Evolutionary conservation across 495 filamentous ascomycete species (phyloP), one percentile per base, ranked within the genome.

Genomic region (Penicillium bialowiezense): DNA sequence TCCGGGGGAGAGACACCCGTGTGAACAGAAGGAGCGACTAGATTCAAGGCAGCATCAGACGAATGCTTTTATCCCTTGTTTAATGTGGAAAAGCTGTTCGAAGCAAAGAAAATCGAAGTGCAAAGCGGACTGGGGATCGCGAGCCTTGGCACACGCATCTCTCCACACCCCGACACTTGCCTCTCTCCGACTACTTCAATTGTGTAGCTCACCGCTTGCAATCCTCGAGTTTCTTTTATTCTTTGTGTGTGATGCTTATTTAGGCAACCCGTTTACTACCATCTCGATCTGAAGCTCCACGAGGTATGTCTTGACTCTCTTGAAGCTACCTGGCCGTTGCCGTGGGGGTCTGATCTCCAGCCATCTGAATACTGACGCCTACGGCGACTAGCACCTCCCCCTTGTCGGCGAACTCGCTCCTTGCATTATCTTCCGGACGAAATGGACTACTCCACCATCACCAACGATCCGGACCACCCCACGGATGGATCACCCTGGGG

Each of bases 371-470:
- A 50, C 58, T 56, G 55, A 64, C 55, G 61, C 61, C 61, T 62
- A 42, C 44, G 32, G 51, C 50, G 28, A 48, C 49, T 51, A 53
- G 58, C 55, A 59, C 39, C 55, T 55, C 53, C 56, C 50, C 45
- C 55, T 46, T 51, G 48, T 41, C 52, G 44, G 47, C 60, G 56
- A 61, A 48, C 41, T 36, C 48, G 35, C 51, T 60, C 55, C 31
- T 49, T 63, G 48, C 52, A 45, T 59, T 45, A 36, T 53, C 41
- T 43, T 32, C 37, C 24, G 32, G 43, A 40, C 34, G 56, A 46
- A 15, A 96, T 96, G 90, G 90, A 96, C 69, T 96, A 93, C 70
- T 89, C 89, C 41, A 68, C 85, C 44, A 78, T 89, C 20, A 82
- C 87, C 59, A 68, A 81, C 56, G 90, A 93, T 66, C 81, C 83